Evolutionary conservation across 2,329 filamentous ascomycete genomes (phyloP), one percentile per base, ranked within the genome.

Genomic region (Neofusicoccum parvum): DNA sequence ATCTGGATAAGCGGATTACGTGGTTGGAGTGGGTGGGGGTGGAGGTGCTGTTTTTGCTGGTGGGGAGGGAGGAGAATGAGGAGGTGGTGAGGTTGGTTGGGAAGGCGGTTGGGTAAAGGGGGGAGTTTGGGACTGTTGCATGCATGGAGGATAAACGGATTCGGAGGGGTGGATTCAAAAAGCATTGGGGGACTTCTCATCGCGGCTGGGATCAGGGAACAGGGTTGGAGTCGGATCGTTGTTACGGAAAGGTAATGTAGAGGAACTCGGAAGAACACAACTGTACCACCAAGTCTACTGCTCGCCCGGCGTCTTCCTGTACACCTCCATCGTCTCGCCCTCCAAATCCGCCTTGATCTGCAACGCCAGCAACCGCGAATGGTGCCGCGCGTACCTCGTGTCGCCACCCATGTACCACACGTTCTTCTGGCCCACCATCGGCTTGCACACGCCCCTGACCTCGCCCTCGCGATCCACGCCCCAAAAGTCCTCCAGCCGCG

Each of bases 361-460:
- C 72, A 85, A 65, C 7, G 82, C 81, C 43, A 84, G 54, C 37
- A 81, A 76, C 34, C 79, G 73, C 12, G 80, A 80, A 65, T 76
- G 80, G 66, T 78, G 95, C 49, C 82, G 73, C 3, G 74, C 74
- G 50, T 80, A 72, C 1, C 75, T 75, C 10, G 80, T 71, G 62
- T 80, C 79, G 0, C 81, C 81, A 4, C 81, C 81, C 65, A 77
- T 76, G 66, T 80, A 83, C 75, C 79, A 83, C 6, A 84, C 72
- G 60, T 68, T 70, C 62, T 67, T 70, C 68, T 75, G 50, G 46
- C 51, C 76, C 20, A 75, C 75, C 51, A 72, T 73, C 11, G 73
- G 76, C 68, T 56, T 54, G 27, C 76, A 81, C 63, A 78, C 78
- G 0, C 79, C 81, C 60, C 77, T 73, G 36, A 83, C 70, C 68